These are phyloP conservation scores for Coniferiporia sulphurascens DNA, from an alignment of 1,284 basidiomycete genomes.

Conservation along the genomic window DNA sequence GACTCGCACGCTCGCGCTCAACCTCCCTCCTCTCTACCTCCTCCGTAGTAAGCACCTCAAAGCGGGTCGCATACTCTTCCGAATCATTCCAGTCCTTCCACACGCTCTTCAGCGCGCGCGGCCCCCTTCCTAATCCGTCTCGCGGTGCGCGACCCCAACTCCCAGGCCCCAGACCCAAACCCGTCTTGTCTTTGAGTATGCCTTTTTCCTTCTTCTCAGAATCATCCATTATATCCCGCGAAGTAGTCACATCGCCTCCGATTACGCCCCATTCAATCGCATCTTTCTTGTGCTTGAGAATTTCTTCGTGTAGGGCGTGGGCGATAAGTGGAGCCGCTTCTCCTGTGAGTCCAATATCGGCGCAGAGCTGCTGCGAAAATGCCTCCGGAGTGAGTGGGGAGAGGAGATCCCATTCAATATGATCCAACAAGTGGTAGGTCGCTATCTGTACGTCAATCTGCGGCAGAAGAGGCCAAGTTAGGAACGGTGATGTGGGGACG, in stretches of 20 bases:
- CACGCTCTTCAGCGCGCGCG: conserved; percentile 79
- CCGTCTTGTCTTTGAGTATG: conserved; percentile 72
- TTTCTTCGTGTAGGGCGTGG: conserved; percentile 91
- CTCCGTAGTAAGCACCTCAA: conserved; percentile 83
- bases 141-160: conserved; percentile 60
- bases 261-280: conserved; percentile 91
- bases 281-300: conserved; percentile 92
- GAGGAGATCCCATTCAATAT: conserved; percentile 97
- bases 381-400: conserved; percentile 87
- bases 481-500: neutral
- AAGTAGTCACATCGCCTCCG: conserved; percentile 36
- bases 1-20: conserved; percentile 76
- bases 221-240: conserved; percentile 25
- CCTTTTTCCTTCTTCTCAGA: conserved; percentile 39
- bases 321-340: conserved; percentile 88
- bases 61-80: conserved; percentile 86
- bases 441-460: conserved; percentile 98
- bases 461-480: conserved; percentile 10
- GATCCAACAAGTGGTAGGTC: conserved; percentile 85
- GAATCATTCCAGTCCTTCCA: conserved; percentile 96
- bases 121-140: conserved; percentile 59
- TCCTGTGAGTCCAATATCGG: conserved; percentile 84
- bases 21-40: conserved; percentile 87
- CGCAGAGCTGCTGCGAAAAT: conserved; percentile 78
- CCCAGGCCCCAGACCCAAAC: conserved; percentile 51